Evolutionary conservation across 306 rosid genomes (phyloP).

Genomic region (Styphnolobium japonicum): DNA sequence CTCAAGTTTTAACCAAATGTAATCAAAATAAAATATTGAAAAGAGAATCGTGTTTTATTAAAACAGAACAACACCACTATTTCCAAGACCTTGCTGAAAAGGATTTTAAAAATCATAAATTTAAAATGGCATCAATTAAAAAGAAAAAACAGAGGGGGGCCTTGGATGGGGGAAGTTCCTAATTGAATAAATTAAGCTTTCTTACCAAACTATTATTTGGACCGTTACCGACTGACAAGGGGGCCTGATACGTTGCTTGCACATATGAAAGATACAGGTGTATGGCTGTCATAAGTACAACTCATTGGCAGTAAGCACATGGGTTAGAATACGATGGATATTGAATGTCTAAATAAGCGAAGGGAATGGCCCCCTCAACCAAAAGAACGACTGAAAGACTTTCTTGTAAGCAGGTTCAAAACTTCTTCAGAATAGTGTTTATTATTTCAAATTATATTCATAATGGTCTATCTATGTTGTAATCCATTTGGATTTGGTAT

Average conservation of each 20-base stretch:
- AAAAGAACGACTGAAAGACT: neutral
- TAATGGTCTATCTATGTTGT: too few relatives aligned
- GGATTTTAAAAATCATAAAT: neutral
- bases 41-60: too few relatives aligned
- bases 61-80: neutral
- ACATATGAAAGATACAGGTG: neutral
- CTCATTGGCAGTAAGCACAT: neutral
- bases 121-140: too few relatives aligned
- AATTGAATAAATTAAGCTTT: neutral
- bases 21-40: too few relatives aligned
- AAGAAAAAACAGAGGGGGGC: too few relatives aligned
- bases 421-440: too few relatives aligned
- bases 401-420: too few relatives aligned
- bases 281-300: neutral
- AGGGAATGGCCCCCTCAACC: neutral
- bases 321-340: neutral
- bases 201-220: neutral
- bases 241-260: neutral
- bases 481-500: too few relatives aligned
- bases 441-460: too few relatives aligned
- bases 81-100: neutral
- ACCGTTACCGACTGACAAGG: neutral
- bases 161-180: neutral
- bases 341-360: neutral
- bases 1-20: too few relatives aligned